Evolutionary conservation across 345 rosid genomes (phyloP), one percentile per base, ranked within the genome.

Genomic region (Pistacia integerrima): DNA sequence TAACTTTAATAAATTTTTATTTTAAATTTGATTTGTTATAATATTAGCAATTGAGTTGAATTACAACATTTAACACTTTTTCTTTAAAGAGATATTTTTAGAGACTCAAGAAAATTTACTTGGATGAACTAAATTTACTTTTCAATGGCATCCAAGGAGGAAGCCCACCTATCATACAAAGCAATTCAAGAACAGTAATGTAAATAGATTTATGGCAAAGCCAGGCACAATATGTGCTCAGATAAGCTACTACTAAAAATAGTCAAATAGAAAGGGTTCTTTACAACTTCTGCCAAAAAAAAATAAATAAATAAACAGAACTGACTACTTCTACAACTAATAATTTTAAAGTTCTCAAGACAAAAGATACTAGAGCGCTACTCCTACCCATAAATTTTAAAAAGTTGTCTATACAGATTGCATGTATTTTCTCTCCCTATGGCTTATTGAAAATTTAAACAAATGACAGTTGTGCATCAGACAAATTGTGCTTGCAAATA

Each of bases 361-460:
- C 59, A 38, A 25, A 25, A 64, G 20, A 13, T 36, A 59, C 74
- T 20, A 72, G 55, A 78, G 38, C 61, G 59, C 62, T 78, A 67
- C n/a, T 41, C 74, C 83, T 76, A 82, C 69, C 82, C 80, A 61
- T 58, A 41, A 75, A 54, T 81, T 67, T 71, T 64, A 78, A 76
- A 64, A 62, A 69, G 77, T 73, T 71, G 75, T 80, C 84, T 86
- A 77, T 86, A 84, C 86, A 86, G 76, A 79, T 69, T 77, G 46
- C 75, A 73, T 58, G 59, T 76, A 76, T 46, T 59, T 76, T 67
- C 65, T 74, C 83, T 77, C 65, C 77, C 84, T 72, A 69, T 20
- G 78, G 80, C 80, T 84, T 86, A 86, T 84, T 71, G 75, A 76
- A 65, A 64, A 76, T 60, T 57, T 46, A 74, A 81, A 74, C 80